These are phyloP conservation scores for Pseudogymnoascus verrucosus DNA, from an alignment of 2,329 filamentous ascomycete genomes.

Conservation along the genomic window DNA sequence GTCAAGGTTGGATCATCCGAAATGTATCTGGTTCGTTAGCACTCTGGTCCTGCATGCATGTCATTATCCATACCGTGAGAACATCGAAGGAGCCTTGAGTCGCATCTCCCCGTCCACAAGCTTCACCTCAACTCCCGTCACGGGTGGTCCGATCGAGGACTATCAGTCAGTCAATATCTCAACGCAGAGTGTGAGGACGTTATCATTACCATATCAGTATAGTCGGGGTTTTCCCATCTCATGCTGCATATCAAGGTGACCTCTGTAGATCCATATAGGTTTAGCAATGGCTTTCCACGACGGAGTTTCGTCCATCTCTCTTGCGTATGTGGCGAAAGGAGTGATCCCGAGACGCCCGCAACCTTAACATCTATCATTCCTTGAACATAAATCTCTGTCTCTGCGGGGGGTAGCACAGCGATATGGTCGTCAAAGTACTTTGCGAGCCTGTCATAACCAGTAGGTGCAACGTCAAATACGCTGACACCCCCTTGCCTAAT, in stretches of 20 bases:
- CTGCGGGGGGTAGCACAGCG: slow-evolving; percentile 14
- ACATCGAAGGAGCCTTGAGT: slow-evolving; percentile 19
- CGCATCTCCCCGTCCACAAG: slow-evolving; percentile 17
- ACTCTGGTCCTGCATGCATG: neutral
- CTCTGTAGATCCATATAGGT: slow-evolving; percentile 18
- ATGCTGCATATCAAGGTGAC: slow-evolving; percentile 17
- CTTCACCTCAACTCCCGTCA: slow-evolving; percentile 18
- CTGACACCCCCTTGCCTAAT: slow-evolving; percentile 17
- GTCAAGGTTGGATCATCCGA: slow-evolving; percentile 16
- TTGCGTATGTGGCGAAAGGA: slow-evolving; percentile 16
- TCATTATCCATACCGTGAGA: slow-evolving; percentile 14
- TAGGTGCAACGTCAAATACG: slow-evolving; percentile 16
- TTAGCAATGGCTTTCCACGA: slow-evolving; percentile 17
- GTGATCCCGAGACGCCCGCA: slow-evolving; percentile 16
- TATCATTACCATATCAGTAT: slow-evolving; percentile 15
- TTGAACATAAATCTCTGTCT: slow-evolving; percentile 16
- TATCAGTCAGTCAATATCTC: slow-evolving; percentile 12
- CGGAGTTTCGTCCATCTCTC: slow-evolving; percentile 18
- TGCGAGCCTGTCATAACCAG: slow-evolving; percentile 18
- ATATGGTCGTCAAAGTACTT: slow-evolving; percentile 19
- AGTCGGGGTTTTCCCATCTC: slow-evolving; percentile 16
- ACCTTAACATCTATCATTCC: slow-evolving; percentile 15
- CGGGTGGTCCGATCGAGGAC: slow-evolving; percentile 17
- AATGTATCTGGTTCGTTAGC: slow-evolving; percentile 15
- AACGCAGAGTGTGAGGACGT: neutral